Evolutionary conservation across 1,284 basidiomycete genomes (phyloP).

Genomic region (Bondarzewia mesenterica): DNA sequence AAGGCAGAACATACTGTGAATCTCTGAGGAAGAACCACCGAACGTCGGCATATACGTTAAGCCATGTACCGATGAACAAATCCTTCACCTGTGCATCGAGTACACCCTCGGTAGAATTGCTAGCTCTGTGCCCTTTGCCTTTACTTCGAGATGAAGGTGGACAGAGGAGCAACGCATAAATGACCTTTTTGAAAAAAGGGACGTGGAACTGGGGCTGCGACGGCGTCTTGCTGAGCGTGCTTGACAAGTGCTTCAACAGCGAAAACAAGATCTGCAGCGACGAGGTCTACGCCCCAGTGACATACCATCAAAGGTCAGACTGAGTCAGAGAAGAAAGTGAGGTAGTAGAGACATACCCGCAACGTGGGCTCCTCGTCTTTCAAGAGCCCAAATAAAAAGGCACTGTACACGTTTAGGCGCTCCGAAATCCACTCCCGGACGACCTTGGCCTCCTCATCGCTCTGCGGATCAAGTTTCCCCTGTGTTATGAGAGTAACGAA

Average conservation of each 20-base stretch:
- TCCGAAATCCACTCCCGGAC: slow-evolving; percentile 76
- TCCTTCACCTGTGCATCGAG: slow-evolving; percentile 55
- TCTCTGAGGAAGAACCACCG: slow-evolving; percentile 92
- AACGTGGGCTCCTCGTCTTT: slow-evolving; percentile 64
- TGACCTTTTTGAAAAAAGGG: slow-evolving; percentile 61
- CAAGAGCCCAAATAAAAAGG: slow-evolving; percentile 60
- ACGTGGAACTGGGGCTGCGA: slow-evolving; percentile 58
- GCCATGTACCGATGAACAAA: slow-evolving; percentile 62
- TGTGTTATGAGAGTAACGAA: slow-evolving; percentile 70
- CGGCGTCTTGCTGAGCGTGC: slow-evolving; percentile 32
- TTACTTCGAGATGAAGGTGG: slow-evolving; percentile 39
- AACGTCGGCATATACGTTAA: slow-evolving; percentile 81
- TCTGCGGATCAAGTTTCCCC: slow-evolving; percentile 25
- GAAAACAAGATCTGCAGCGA: slow-evolving; percentile 77
- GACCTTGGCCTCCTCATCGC: slow-evolving; percentile 46
- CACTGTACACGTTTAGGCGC: slow-evolving; percentile 57
- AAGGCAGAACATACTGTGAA: slow-evolving; percentile 46
- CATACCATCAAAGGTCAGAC: neutral
- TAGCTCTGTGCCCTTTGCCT: slow-evolving; percentile 11
- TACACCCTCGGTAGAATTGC: slow-evolving; percentile 17
- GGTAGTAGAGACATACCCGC: slow-evolving; percentile 35
- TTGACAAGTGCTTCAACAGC: slow-evolving; percentile 71
- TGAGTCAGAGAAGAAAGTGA: neutral
- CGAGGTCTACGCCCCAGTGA: slow-evolving; percentile 62
- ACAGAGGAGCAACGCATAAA: slow-evolving; percentile 52